phyloP scores from a whole-genome alignment of 1,284 basidiomycete species.

The Pseudozyma flocculosa region DNA sequence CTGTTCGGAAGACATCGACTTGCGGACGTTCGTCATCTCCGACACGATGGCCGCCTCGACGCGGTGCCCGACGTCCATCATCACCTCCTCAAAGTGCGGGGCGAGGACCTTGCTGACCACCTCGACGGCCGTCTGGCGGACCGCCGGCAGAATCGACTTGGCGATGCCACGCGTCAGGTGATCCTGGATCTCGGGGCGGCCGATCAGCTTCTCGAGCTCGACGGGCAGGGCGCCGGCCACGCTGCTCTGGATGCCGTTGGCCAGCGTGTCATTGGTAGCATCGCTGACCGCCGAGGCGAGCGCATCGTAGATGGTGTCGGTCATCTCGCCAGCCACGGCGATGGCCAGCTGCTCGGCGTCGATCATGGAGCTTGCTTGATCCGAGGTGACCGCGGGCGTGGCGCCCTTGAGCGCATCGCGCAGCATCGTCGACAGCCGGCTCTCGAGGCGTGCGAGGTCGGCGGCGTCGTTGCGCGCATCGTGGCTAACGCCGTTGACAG shows the following conservation, averaged over 20 bases:
- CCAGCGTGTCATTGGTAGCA: conserved; percentile 9
- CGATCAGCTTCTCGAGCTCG: conserved; percentile 28
- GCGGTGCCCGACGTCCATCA: conserved; percentile 14
- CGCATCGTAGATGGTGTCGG: conserved; percentile 8
- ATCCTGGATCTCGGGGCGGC: conserved; percentile 18
- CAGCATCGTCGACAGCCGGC: too few relatives aligned
- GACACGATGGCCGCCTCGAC: conserved; percentile 20
- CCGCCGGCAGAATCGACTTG: conserved; percentile 27
- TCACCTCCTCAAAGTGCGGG: conserved; percentile 37
- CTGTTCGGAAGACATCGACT: conserved; percentile 30
- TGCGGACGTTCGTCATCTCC: conserved; percentile 32
- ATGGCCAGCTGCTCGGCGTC: not conserved
- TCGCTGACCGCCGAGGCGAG: conserved; percentile 11
- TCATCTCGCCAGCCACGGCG: conserved; percentile 3
- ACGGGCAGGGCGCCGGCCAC: conserved; percentile 14
- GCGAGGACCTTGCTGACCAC: conserved; percentile 32
- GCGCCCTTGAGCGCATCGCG: too few relatives aligned
- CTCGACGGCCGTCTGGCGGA: conserved; percentile 39
- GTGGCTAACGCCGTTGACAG: too few relatives aligned
- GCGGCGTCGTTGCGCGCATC: too few relatives aligned
- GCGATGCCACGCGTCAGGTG: conserved; percentile 31
- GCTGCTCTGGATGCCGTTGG: conserved; percentile 7
- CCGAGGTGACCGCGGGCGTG: too few relatives aligned
- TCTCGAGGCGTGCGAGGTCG: too few relatives aligned
- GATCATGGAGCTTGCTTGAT: too few relatives aligned